A percentile compares a stretch with the other conserved stretches of the same genome.
Conservation (phyloP, 345 rosid genomes). For the Linum lewisii region DNA sequence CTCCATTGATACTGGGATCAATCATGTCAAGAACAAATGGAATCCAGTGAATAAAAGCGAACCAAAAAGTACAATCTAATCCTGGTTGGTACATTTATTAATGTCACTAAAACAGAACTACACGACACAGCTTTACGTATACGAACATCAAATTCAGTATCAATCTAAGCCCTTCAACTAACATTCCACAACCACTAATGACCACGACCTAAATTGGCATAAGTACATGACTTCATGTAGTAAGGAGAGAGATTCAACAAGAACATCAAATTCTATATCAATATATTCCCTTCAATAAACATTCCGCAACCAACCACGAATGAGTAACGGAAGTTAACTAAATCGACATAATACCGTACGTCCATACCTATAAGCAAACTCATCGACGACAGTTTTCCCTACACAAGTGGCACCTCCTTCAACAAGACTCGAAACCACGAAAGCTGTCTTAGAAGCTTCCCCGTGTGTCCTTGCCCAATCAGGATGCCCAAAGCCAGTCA, state of each 20-base stretch:
- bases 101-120: too few relatives aligned
- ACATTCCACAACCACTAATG: too few relatives aligned
- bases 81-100: background rate
- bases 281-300: too few relatives aligned
- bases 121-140: too few relatives aligned
- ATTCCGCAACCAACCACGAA: too few relatives aligned
- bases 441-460: constrained; percentile 47
- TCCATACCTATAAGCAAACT: constrained; percentile 62
- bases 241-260: too few relatives aligned
- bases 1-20: constrained; percentile 69
- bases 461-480: constrained; percentile 81
- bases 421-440: constrained; percentile 60
- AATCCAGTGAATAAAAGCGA: constrained; percentile 2
- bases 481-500: constrained; percentile 90
- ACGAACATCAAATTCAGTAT: too few relatives aligned
- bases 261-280: too few relatives aligned
- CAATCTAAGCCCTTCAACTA: too few relatives aligned
- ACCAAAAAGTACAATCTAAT: constrained; percentile 7
- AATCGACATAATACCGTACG: background rate
- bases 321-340: too few relatives aligned
- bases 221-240: too few relatives aligned
- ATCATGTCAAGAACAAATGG: constrained; percentile 10
- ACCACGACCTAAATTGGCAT: too few relatives aligned
- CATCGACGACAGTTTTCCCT: constrained; percentile 87
- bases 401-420: constrained; percentile 95